Percentiles rank a stretch among this genome's conserved stretches.
Conservation (phyloP, 805 yeast species). For the Ogataea degrootiae region DNA sequence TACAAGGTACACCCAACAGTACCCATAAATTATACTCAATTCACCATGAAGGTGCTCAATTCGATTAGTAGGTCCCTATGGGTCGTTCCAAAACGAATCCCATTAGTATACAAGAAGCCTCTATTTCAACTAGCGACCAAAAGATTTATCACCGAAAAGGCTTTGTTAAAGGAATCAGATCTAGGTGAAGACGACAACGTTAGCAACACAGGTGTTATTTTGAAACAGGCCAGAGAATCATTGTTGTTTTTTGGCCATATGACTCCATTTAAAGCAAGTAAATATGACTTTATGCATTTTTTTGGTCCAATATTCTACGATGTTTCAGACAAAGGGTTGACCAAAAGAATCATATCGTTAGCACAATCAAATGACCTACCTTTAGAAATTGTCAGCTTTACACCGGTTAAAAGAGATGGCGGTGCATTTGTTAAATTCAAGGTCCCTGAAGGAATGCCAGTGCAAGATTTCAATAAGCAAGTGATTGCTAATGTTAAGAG, state of each 20-base stretch:
- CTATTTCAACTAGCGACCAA: no score
- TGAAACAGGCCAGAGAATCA: slow-evolving; percentile 44
- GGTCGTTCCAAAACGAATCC: no score
- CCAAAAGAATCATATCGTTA: slow-evolving; percentile 24
- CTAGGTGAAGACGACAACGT: slow-evolving; percentile 54
- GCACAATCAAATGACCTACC: slow-evolving; percentile 31
- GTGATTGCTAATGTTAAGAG: slow-evolving; percentile 36
- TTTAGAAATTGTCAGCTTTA: slow-evolving; percentile 51
- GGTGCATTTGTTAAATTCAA: slow-evolving; percentile 85
- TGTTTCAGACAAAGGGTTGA: slow-evolving; percentile 33
- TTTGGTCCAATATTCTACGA: slow-evolving; percentile 36
- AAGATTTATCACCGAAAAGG: slow-evolving; percentile 23
- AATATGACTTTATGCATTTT: slow-evolving; percentile 45
- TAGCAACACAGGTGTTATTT: slow-evolving; percentile 53
- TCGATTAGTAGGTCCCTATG: no score
- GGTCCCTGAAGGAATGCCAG: slow-evolving; percentile 48
- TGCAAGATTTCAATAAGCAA: slow-evolving; percentile 48
- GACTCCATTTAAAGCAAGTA: slow-evolving; percentile 36
- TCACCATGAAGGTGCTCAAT: no score
- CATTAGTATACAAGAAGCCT: no score
- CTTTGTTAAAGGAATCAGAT: slow-evolving; percentile 34
- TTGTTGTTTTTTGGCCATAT: slow-evolving; percentile 54
- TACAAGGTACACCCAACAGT: no score
- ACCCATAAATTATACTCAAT: no score
- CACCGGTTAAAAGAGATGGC: slow-evolving; percentile 78